Conservation (phyloP, 768 basidiomycete genomes). For the Mycena galopus region DNA sequence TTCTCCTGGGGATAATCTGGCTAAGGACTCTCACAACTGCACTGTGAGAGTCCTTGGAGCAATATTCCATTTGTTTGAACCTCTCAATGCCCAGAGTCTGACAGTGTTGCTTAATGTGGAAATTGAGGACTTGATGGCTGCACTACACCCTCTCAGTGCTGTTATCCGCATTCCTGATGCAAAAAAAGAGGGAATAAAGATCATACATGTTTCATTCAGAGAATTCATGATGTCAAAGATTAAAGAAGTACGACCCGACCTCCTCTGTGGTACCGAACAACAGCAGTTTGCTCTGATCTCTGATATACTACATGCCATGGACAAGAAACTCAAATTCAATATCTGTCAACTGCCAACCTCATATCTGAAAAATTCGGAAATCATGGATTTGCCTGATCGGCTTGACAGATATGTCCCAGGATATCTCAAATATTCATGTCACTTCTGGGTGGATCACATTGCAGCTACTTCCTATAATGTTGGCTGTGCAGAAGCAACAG, state of each 20-base stretch:
- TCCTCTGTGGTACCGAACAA: neutral
- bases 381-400: neutral
- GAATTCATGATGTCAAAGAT: constrained; percentile 4
- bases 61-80: neutral
- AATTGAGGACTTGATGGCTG: neutral
- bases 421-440: neutral
- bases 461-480: neutral
- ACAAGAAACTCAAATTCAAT: neutral
- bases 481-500: neutral
- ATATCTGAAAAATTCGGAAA: neutral
- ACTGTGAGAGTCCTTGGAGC: neutral
- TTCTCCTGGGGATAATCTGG: neutral
- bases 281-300: neutral
- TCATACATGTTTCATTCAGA: constrained; percentile 16
- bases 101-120: constrained; percentile 1
- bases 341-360: constrained; percentile 3
- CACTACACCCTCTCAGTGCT: constrained; percentile 7
- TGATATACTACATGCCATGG: neutral
- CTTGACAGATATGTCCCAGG: neutral
- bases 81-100: neutral
- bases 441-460: constrained; percentile 11
- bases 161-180: neutral
- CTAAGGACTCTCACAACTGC: neutral
- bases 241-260: neutral
- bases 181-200: neutral